Conservation (phyloP, 2,329 filamentous ascomycete species). For the Microcyclospora pomicola region DNA sequence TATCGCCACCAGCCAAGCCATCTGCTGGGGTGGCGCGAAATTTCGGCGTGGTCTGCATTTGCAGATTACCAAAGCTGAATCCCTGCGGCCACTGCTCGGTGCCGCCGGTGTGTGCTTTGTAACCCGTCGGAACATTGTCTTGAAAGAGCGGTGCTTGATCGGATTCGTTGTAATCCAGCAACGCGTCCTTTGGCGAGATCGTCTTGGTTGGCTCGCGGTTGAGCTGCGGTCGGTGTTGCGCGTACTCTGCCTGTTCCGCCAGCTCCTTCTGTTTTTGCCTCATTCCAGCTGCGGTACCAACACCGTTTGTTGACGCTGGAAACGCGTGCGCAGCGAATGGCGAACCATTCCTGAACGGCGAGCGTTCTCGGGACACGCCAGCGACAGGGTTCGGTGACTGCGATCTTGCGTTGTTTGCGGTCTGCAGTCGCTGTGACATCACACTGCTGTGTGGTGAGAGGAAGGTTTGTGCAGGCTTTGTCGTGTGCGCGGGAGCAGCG, state of each 20-base stretch:
- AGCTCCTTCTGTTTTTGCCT: slow-evolving; percentile 49
- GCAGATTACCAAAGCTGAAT: slow-evolving; percentile 31
- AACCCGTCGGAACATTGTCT: slow-evolving; percentile 27
- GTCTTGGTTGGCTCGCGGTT: slow-evolving; percentile 48
- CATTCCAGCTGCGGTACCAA: slow-evolving; percentile 45
- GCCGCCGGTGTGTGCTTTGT: slow-evolving; percentile 20
- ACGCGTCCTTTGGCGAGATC: slow-evolving; percentile 85
- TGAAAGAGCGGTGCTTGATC: slow-evolving; percentile 68
- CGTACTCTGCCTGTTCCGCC: slow-evolving; percentile 37
- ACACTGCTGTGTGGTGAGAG: slow-evolving; percentile 42
- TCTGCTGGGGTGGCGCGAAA: slow-evolving; percentile 32
- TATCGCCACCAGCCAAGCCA: slow-evolving; percentile 13
- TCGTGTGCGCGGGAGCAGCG: slow-evolving; percentile 39
- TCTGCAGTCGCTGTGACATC: slow-evolving; percentile 63
- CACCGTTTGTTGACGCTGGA: slow-evolving; percentile 27
- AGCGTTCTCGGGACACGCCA: slow-evolving; percentile 49
- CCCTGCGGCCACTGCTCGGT: slow-evolving; percentile 29
- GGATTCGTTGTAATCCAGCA: slow-evolving; percentile 68
- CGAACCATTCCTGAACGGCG: slow-evolving; percentile 63
- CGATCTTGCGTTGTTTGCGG: slow-evolving; percentile 57
- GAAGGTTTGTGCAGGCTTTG: slow-evolving; percentile 47
- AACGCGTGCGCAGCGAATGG: slow-evolving; percentile 32
- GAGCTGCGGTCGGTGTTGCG: slow-evolving; percentile 18
- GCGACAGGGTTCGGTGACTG: slow-evolving; percentile 36
- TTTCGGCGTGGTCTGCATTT: slow-evolving; percentile 27